phyloP scores from a whole-genome alignment of 495 filamentous ascomycete species.

The Thermochaetoides thermophila region DNA sequence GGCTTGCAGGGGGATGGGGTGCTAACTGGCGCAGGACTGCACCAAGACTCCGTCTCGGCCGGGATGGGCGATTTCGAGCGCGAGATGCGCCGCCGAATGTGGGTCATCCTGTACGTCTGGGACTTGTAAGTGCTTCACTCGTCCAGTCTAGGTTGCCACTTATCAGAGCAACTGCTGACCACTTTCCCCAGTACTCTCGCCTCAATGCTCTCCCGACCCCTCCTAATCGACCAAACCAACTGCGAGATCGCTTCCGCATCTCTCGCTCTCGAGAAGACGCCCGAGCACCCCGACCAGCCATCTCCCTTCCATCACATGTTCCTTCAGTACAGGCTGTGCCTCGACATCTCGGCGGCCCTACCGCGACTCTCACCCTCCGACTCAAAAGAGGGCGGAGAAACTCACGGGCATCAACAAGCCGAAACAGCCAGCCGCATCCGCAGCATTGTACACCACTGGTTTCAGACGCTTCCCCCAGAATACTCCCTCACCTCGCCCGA shows the following conservation, averaged over 20 bases:
- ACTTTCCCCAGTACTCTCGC: conserved; percentile 20
- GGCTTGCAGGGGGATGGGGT: neutral
- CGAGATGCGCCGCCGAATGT: conserved; percentile 29
- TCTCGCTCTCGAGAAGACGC: conserved; percentile 23
- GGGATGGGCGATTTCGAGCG: conserved; percentile 30
- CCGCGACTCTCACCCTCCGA: conserved; percentile 3
- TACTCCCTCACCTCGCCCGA: conserved; percentile 27
- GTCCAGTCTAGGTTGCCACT: neutral
- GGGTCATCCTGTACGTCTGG: conserved; percentile 28
- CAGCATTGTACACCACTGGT: too few relatives aligned
- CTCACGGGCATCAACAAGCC: too few relatives aligned
- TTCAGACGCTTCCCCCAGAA: conserved; percentile 25
- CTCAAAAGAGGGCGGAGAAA: too few relatives aligned
- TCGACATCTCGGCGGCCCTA: conserved; percentile 12
- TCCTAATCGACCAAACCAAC: conserved; percentile 23
- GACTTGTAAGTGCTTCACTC: conserved; percentile 19
- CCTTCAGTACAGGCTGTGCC: conserved; percentile 23
- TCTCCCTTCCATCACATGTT: conserved; percentile 30
- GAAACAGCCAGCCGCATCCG: too few relatives aligned
- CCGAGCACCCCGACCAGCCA: conserved; percentile 19
- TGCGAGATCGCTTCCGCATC: conserved; percentile 23
- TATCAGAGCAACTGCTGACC: neutral
- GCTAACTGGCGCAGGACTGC: conserved; percentile 26
- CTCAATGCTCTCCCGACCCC: conserved; percentile 23
- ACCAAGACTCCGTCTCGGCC: conserved; percentile 23